Evolutionary conservation across 345 rosid species (phyloP).

Genomic region (Bretschneidera sinensis): DNA sequence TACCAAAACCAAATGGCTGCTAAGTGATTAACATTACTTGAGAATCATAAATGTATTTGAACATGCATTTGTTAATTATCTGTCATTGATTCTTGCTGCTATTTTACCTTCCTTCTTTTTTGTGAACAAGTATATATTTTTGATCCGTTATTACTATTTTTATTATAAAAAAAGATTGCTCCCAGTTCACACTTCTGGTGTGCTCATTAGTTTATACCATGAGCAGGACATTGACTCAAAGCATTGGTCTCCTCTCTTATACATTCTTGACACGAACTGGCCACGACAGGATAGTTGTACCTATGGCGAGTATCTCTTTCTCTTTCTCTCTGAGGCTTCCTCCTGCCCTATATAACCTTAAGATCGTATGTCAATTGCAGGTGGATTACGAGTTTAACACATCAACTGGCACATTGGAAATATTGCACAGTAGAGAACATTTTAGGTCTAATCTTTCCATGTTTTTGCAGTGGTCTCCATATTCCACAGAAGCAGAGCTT

Average conservation of each 20-base stretch:
- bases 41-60: no score
- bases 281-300: slow-evolving; percentile 85
- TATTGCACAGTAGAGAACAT: slow-evolving; percentile 52
- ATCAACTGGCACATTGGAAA: slow-evolving; percentile 32
- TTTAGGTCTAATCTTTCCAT: slow-evolving; percentile 59
- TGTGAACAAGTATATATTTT: no score
- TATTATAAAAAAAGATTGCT: neutral
- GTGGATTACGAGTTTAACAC: slow-evolving; percentile 66
- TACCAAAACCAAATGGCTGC: no score
- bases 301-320: slow-evolving; percentile 69
- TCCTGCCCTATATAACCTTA: slow-evolving; percentile 11
- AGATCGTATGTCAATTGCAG: slow-evolving; percentile 34
- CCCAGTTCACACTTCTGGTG: neutral
- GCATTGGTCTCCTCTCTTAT: slow-evolving; percentile 87
- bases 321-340: neutral
- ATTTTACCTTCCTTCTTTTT: neutral
- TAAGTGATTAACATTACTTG: no score
- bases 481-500: slow-evolving; percentile 80
- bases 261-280: slow-evolving; percentile 72
- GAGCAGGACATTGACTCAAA: slow-evolving; percentile 59
- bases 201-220: slow-evolving; percentile 17
- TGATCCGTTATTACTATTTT: neutral
- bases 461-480: slow-evolving; percentile 86
- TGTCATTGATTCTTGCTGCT: neutral
- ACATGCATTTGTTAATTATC: no score